Conservation (phyloP, 2,329 filamentous ascomycete genomes). For the Penicillium brasilianum region DNA sequence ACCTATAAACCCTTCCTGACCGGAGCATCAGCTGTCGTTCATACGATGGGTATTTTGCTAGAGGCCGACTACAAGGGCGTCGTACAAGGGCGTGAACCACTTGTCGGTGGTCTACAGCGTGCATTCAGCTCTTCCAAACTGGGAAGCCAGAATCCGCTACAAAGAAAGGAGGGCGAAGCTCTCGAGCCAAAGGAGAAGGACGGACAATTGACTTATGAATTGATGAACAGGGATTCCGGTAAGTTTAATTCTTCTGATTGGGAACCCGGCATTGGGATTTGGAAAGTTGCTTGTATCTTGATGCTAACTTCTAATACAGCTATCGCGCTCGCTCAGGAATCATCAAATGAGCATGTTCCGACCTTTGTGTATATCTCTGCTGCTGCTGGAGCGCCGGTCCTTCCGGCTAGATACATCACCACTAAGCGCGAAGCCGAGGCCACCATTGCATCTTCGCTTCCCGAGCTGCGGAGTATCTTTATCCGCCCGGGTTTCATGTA, state of each 20-base stretch:
- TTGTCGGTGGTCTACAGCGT: conserved; percentile 75
- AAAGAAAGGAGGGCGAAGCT: conserved; percentile 62
- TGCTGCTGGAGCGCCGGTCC: conserved; percentile 79
- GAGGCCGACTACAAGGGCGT: conserved; percentile 98
- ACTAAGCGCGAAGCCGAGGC: conserved; percentile 92
- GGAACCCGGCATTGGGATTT: neutral
- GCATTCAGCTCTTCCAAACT: conserved; percentile 73
- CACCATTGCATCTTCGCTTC: conserved; percentile 73
- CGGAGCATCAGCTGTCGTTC: conserved; percentile 82
- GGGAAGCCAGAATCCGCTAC: conserved; percentile 71
- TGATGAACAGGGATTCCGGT: conserved; percentile 89
- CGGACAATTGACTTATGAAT: conserved; percentile 88
- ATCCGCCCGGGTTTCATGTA: conserved; percentile 87
- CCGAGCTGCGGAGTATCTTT: conserved; percentile 78
- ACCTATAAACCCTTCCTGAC: conserved; percentile 79
- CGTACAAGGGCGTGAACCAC: conserved; percentile 79
- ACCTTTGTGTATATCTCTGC: conserved; percentile 90
- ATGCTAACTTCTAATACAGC: conserved; percentile 56
- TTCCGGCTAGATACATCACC: conserved; percentile 83
- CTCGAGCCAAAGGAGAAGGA: conserved; percentile 70
- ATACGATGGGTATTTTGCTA: conserved; percentile 93
- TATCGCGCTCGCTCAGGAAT: conserved; percentile 79
- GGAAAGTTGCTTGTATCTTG: neutral
- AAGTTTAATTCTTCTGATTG: conserved; percentile 19
- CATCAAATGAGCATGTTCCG: conserved; percentile 65